Conservation (phyloP, 2,329 filamentous ascomycete species). For the Elsinoe arachidis region DNA sequence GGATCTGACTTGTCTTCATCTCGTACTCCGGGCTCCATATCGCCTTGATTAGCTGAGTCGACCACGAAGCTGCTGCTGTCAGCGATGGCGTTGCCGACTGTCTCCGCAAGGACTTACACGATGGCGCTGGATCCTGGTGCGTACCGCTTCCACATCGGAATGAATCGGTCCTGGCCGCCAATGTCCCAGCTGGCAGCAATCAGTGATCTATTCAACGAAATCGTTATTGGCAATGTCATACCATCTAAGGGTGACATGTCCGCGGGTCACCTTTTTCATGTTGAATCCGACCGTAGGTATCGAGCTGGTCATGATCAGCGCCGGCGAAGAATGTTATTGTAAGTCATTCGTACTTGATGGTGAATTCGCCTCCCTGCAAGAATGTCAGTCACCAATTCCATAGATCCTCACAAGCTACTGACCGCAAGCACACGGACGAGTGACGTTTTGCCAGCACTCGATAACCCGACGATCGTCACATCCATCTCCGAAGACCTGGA, state of each 20-base stretch:
- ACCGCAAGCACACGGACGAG: conserved; percentile 89
- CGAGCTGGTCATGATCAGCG: conserved; percentile 56
- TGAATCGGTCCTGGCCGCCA: conserved; percentile 90
- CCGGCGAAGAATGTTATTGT: not conserved
- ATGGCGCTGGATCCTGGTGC: conserved; percentile 96
- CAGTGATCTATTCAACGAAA: too few relatives aligned
- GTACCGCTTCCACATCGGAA: conserved; percentile 99
- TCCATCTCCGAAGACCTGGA: conserved; percentile 98
- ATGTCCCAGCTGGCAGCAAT: conserved; percentile 67
- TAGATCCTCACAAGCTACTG: conserved; percentile 39
- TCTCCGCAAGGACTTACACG: conserved; percentile 47
- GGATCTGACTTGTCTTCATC: conserved; percentile 60
- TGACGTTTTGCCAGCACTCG: conserved; percentile 97
- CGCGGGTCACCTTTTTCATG: conserved; percentile 96
- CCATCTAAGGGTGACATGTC: conserved; percentile 97
- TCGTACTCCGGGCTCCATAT: conserved; percentile 7
- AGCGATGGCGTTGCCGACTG: not conserved
- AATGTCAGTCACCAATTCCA: conserved; percentile 28
- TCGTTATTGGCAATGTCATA: conserved; percentile 25
- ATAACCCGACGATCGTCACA: conserved; percentile 96
- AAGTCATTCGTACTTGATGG: conserved; percentile 61
- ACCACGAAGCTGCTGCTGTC: conserved; percentile 66
- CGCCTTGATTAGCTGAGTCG: conserved; percentile 58
- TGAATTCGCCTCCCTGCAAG: conserved; percentile 88
- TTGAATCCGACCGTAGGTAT: conserved; percentile 99